Base-by-base conservation (phyloP, 768 basidiomycete genomes). In the Pisolithus sp. region DNA sequence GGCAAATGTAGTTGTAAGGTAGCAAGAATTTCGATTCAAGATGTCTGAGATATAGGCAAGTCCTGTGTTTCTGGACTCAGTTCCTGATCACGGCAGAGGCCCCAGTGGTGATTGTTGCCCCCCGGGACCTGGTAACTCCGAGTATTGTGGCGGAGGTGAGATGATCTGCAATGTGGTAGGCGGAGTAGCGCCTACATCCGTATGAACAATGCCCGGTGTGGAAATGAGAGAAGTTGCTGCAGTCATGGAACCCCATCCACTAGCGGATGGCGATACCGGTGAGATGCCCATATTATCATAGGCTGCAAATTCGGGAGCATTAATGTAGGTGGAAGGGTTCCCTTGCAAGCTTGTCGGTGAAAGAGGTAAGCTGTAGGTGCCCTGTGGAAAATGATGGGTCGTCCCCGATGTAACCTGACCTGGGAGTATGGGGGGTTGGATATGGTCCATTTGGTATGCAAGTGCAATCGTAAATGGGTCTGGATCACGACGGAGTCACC, bases 141-240 rank as follows among this genome's bases (percentile, higher is more conserved):
- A 74, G 60, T 89, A 89, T 63, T 81, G 81, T 15, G 86, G 86
- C 23, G 87, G 87, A n/a, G 88, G 74, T 66, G 89, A 86, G 7
- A 88, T 74, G 20, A 86, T 67, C 6, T 75, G 85, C 17, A 76
- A 68, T 48, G 71, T 71, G 38, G 66, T 69, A 6, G 77, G 71
- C 10, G 69, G 36, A 13, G 61, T 67, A 59, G 86, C 85, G 48
- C 85, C 85, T 6, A 75, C 76, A 61, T 88, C 88, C 3, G 80
- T 83, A 55, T 89, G 86, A 6, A 87, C 57, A 51, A 88, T 73
- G 62, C 79, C 83, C 43, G 83, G 76, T 30, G 30, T 30, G 23
- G 82, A 68, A 5, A 75, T 67, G 26, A 7, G 7, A 37, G 61
- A 52, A 7, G 72, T 56, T 21, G 65, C 51, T n/a, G 76, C 78